Evolutionary conservation across 257 asterid genomes (phyloP).

Genomic region (Solanum corneliomulleri): DNA sequence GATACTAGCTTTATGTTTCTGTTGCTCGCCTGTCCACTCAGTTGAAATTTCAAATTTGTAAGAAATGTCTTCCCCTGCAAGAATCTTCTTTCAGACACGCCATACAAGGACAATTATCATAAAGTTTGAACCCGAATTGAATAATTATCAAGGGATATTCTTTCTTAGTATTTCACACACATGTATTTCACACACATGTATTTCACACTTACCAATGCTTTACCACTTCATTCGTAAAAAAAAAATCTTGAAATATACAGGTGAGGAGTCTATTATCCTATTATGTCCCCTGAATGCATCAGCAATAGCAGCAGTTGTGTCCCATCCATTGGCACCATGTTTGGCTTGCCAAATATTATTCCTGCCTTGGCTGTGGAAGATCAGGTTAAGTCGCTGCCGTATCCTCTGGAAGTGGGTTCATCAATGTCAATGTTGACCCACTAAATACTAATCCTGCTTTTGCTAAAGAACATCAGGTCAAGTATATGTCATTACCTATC

Average conservation of each 20-base stretch:
- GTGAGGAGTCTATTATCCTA: conserved; percentile 37
- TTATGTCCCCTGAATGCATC: conserved; percentile 35
- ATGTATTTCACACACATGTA: not conserved
- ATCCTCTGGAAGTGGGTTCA: conserved; percentile 1
- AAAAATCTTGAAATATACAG: conserved; percentile 14
- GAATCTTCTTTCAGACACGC: conserved; percentile 44
- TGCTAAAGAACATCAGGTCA: conserved; percentile 12
- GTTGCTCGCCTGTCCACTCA: conserved; percentile 27
- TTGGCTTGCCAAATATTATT: conserved; percentile 3
- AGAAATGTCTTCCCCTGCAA: conserved; percentile 58
- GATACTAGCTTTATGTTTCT: conserved; percentile 1
- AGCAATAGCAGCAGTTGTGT: conserved; percentile 8
- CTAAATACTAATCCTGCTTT: conserved; percentile 11
- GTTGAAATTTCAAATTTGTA: conserved; percentile 54
- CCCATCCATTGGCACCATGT: conserved; percentile 9
- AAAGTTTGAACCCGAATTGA: conserved; percentile 69
- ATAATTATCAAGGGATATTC: conserved; percentile 22
- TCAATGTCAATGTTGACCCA: not conserved
- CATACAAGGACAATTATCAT: conserved; percentile 41
- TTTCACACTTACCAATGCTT: not conserved
- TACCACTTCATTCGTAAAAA: not conserved
- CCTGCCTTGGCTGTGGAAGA: conserved; percentile 12
- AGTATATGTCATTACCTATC: conserved; percentile 4
- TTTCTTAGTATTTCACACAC: not conserved
- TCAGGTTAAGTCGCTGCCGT: conserved; percentile 3